Evolutionary conservation across 2,329 filamentous ascomycete genomes (phyloP), one percentile per base, ranked within the genome.

Genomic region (Penicillium sp.): DNA sequence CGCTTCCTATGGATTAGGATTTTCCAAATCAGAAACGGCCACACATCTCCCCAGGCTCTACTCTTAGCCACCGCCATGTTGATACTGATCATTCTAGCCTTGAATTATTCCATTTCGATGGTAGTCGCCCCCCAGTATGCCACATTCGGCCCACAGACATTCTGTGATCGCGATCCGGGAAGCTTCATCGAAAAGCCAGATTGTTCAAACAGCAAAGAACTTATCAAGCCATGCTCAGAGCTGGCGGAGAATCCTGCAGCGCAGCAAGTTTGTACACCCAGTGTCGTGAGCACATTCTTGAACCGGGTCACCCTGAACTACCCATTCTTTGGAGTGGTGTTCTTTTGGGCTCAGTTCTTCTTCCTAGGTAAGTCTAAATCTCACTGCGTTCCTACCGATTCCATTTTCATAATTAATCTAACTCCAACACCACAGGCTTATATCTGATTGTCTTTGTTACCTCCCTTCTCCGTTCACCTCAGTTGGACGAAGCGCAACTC

Each of bases 51-150:
- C 0, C 94, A 97, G 73, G 94, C 93, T 1, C 82, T 99, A 7
- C 84, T 99, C 53, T 86, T 97, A 70, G 90, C 91, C 2, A 97
- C 93, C 0, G 91, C 95, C 11, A 86, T 99, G 79, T 82, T 99
- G 46, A 93, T 91, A 0, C 82, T 97, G 62, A 93, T 95, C 64
- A 90, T 90, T 2, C 79, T 99, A 43, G 94, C 91, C 34, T 88
- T 96, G 74, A 96, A 97, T 78, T 99, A 97, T 74, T 86, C 91
- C 9, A 80, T 97, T 41, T 89, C 91, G 56, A 96, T 95, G 88
- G 82, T 97, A 60, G 86, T 96, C n/a, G 94, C 92, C 6, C 94
- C 94, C 1, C 92, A 97, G 70, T 99, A 99, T 72, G 86, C 93
- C 46, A 95, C 89, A 53, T 99, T 91, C 71, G 94, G 94, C 49